Base-by-base conservation (phyloP, 1,139 yeast genomes). In the Yamadazyma conglobata region DNA sequence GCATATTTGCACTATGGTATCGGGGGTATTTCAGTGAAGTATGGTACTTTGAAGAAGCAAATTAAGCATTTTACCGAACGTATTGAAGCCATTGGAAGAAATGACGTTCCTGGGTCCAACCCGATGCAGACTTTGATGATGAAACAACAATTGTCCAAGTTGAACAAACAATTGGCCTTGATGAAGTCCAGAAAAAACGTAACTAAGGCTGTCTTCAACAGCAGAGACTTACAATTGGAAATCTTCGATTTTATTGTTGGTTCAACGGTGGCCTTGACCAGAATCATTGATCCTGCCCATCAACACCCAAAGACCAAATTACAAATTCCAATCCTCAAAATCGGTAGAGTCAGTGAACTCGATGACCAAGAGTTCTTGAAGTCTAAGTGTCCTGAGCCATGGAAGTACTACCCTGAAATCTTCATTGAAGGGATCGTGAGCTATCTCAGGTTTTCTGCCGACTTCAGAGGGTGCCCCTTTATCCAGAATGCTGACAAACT, bases 1-100 rank as follows among this genome's bases (percentile, higher is more conserved):
- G 78, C 95, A 0, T 88, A 82, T 52, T 60, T 87, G 34, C 89
- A 91, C 44, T 93, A 84, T 56, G 99, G 97, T 26, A 62, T 87
- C 24, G 95, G 95, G 19, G 97, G 96, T 29, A 60, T 84, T 0
- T 60, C 70, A 32, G 67, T 78, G 27, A 71, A 72, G 28, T 77
- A 75, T 41, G 77, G 76, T 31, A 71, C 79, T 35, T 51, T 78
- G 23, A 69, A 73, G 36, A 64, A 66, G 24, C 65, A 66, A 33
- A 60, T 77, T 22, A 73, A 77, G 31, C 79, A 76, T 39, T 42
- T 72, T 20, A 66, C 70, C 28, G 70, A 67, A 38, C 73, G 80
- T 35, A 49, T 81, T 12, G 73, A 69, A 5, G 68, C 60, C 48
- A 46, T 77, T 11, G 66, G 68, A 38, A 52, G 58, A 25, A 58